These are phyloP conservation scores for Metschnikowia vanudenii DNA, from an alignment of 805 yeast species.

Conservation along the genomic window DNA sequence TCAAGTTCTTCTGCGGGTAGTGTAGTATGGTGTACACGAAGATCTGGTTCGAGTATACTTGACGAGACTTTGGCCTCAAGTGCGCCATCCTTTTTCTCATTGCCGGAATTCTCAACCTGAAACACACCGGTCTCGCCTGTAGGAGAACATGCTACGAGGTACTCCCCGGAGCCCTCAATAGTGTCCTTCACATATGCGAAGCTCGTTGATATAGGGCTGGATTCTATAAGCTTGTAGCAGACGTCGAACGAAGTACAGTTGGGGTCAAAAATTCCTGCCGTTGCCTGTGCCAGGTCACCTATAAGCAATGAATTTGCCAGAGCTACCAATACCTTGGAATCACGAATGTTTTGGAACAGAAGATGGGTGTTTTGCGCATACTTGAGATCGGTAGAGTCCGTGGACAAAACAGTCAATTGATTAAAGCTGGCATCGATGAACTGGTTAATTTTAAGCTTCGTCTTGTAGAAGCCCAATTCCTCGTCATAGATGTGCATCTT, in stretches of 20 bases:
- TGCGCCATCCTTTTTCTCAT: neutral
- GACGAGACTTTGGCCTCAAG: neutral
- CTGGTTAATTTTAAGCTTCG: constrained; percentile 4
- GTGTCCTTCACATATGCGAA: constrained; percentile 25
- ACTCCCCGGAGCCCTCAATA: constrained; percentile 30
- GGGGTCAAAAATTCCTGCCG: neutral
- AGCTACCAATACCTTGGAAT: constrained; percentile 3
- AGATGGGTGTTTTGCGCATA: neutral
- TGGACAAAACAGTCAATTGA: constrained; percentile 13
- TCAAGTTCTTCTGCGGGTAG: constrained; percentile 22
- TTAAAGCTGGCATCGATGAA: constrained; percentile 12
- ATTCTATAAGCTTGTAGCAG: constrained; percentile 6
- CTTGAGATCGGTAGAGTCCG: constrained; percentile 7
- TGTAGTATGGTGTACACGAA: neutral
- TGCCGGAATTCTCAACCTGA: constrained; percentile 9
- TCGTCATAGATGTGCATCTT: constrained; percentile 4
- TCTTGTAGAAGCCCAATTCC: constrained; percentile 5
- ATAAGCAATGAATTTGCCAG: constrained; percentile 4
- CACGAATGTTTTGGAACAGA: neutral
- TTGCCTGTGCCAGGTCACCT: constrained; percentile 7
- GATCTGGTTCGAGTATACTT: neutral
- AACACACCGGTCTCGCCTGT: constrained; percentile 16
- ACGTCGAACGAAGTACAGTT: constrained; percentile 3
- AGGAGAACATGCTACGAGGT: constrained; percentile 21
- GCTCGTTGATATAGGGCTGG: constrained; percentile 6